Evolutionary conservation across 2,329 filamentous ascomycete species (phyloP), one percentile per base, ranked within the genome.

Genomic region (Colletotrichum brevisporum): DNA sequence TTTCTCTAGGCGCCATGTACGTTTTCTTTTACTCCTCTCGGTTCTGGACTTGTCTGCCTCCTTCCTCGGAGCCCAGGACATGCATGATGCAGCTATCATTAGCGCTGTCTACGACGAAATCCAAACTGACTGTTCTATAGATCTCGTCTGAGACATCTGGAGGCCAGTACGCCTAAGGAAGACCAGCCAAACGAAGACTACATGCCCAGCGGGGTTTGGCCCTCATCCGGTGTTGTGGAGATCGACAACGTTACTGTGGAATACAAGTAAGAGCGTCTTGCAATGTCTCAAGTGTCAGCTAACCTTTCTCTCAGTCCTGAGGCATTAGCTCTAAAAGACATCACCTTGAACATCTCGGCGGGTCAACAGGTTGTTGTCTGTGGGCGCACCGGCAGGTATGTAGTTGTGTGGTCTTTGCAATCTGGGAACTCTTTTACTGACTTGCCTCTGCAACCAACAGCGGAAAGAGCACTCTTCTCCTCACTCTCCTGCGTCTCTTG

Each of bases 171-270:
- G 0, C 71, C 73, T 15, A 60, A 72, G 2, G 79, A 81, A 72
- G 72, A 77, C n/a, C 60, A 70, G 0, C 72, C 72, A 6, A 55
- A 64, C 2, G 75, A 76, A 45, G 70, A 67, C 12, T 47, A 67
- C 5, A 16, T 53, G 4, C 72, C 77, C 1, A 73, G 74, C 1
- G 55, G 71, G 2, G 68, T 73, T 3, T 83, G 81, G 81, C 80
- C 80, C 1, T 43, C 62, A 1, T 52, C 70, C 1, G 80, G 80
- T 0, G 71, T 45, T 1, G 76, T 82, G 6, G 76, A 79, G 41
- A 76, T 82, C 26, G 69, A 71, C 3, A 75, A 77, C 26, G 48
- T 82, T 3, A 76, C 73, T 0, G 78, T 76, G 0, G 73, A 76
- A 3, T 82, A 81, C 27, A 76, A 72, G 65, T 68, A 64, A 15